Evolutionary conservation across 2,329 filamentous ascomycete species (phyloP), one percentile per base, ranked within the genome.

Genomic region (Diaporthe sp.): DNA sequence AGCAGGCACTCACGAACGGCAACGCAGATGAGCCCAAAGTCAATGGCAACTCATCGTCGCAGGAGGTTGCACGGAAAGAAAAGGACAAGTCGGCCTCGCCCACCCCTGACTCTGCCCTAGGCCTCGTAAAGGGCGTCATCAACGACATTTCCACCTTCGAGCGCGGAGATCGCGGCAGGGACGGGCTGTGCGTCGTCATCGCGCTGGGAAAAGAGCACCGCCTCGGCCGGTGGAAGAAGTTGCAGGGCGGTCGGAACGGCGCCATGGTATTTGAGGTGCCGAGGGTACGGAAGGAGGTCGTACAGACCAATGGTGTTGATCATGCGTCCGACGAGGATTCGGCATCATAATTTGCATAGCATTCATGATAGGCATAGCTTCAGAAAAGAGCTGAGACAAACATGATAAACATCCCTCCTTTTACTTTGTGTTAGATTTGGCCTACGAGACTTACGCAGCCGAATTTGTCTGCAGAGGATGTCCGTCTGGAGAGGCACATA

Each of bases 131-230:
- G 79, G 97, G 97, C 57, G 89, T 98, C 10, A 88, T 99, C 79
- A 99, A 98, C 82, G 95, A 94, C 79, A 93, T 99, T 76, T 91
- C 94, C 1, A 90, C 98, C 19, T 95, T 97, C 79, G 97, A 98
- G 83, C 90, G 94, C 25, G 95, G 95, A 4, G 93, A 95, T 25
- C 88, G 93, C 76, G 94, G 93, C 44, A 92, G 90, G 79, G 91
- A 94, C 74, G 95, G 95, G 0, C 84, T 98, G 2, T 96, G 94
- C 79, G 90, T 98, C 39, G 92, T 97, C 17, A 94, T 92, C n/a
- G 97, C 93, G 22, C 90, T 98, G 1, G 95, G 94, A 49, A 96
- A 94, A 81, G 95, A 98, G 84, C 94, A 96, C 84, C 91, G 95
- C 60, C 86, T 98, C 57, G 97, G 95, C 5, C 89, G 94, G 77